phyloP scores from a whole-genome alignment of 1,284 basidiomycete species.

The Porodaedalea pini region DNA sequence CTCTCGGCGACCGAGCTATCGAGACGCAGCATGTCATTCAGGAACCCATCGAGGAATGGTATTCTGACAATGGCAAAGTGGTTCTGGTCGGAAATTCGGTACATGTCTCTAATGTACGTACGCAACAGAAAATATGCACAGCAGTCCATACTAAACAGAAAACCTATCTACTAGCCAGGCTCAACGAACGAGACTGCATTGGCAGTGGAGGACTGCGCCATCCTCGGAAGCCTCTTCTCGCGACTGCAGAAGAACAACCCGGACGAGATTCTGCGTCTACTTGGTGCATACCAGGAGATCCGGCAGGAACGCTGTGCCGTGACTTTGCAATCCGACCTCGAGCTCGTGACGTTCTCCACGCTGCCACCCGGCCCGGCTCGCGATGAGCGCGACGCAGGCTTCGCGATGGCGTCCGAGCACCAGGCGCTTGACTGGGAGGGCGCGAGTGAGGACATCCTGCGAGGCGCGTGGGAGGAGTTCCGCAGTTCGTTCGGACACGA shows the following conservation, averaged over 20 bases:
- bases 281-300: constrained; percentile 53
- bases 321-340: constrained; percentile 31
- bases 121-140: too few species aligned
- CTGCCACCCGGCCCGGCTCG: constrained; percentile 38
- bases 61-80: constrained; percentile 39
- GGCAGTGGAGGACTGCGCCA: constrained; percentile 52
- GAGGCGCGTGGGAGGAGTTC: constrained; percentile 17
- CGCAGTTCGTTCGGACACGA: constrained; percentile 17
- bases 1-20: background rate
- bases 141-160: too few species aligned
- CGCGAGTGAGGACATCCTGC: constrained; percentile 6
- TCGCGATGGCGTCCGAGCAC: constrained; percentile 22
- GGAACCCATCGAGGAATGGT: constrained; percentile 42
- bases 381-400: constrained; percentile 41
- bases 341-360: constrained; percentile 37
- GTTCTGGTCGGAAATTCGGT: constrained; percentile 49
- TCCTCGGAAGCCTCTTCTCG: constrained; percentile 54
- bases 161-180: constrained; percentile 2
- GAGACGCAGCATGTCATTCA: constrained; percentile 12
- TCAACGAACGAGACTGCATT: constrained; percentile 11
- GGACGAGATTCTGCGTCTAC: constrained; percentile 45
- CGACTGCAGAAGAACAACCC: constrained; percentile 41
- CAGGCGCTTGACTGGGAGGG: constrained; percentile 14
- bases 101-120: constrained; percentile 36
- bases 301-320: constrained; percentile 37